Percentiles rank a stretch among this genome's conserved stretches.
Evolutionary conservation across 192 early-diverging fungal genomes (phyloP).

Genomic region (Lobosporangium transversale): DNA sequence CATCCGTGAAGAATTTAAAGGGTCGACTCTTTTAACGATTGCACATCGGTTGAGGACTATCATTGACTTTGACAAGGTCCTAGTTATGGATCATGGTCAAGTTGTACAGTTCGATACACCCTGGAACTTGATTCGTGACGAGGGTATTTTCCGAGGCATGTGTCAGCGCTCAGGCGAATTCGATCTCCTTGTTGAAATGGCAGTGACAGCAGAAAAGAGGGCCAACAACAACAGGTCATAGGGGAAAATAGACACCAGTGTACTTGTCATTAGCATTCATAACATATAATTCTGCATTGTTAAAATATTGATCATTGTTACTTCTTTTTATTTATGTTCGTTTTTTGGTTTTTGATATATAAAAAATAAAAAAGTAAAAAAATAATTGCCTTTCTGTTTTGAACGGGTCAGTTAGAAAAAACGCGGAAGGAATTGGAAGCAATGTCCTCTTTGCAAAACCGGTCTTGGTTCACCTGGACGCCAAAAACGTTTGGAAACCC

Average conservation of each 20-base stretch:
- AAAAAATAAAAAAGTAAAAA: too few relatives aligned
- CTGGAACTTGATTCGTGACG: slow-evolving; percentile 67
- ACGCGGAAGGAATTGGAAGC: slow-evolving; percentile 8
- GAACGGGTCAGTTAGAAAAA: background rate
- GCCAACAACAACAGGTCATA: slow-evolving; percentile 15
- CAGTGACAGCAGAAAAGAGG: slow-evolving; percentile 9
- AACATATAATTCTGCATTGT: too few relatives aligned
- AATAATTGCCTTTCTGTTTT: too few relatives aligned
- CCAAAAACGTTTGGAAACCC: slow-evolving; percentile 20
- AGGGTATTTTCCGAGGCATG: slow-evolving; percentile 77
- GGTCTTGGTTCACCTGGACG: slow-evolving; percentile 35
- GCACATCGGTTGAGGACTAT: slow-evolving; percentile 91
- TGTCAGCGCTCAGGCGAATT: slow-evolving; percentile 87
- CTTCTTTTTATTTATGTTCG: too few relatives aligned
- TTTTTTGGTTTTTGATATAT: too few relatives aligned
- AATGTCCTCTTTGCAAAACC: slow-evolving; percentile 36
- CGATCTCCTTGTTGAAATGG: slow-evolving; percentile 67
- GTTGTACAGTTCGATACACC: slow-evolving; percentile 68
- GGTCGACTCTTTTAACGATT: slow-evolving; percentile 87
- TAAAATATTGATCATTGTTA: too few relatives aligned
- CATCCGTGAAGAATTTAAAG: slow-evolving; percentile 79
- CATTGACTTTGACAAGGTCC: slow-evolving; percentile 87
- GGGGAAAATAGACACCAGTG: too few relatives aligned
- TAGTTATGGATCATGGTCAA: slow-evolving; percentile 82
- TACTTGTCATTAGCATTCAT: too few relatives aligned